Percentiles rank a stretch among this genome's conserved stretches.
Conservation (phyloP, 148 eudicot genomes). For the Persicaria maculosa region DNA sequence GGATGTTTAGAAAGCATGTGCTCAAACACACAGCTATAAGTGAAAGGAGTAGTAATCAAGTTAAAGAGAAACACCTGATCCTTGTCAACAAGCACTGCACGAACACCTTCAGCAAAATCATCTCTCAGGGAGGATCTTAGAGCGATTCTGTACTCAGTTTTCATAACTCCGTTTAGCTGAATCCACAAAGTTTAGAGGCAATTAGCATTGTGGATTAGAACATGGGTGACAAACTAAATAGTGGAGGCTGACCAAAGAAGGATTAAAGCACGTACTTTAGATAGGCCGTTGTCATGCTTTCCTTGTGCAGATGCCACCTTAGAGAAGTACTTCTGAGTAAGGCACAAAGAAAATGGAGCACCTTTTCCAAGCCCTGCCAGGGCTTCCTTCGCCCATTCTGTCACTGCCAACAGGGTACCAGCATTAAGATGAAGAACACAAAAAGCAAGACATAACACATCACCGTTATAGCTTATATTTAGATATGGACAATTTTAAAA, state of each 20-base stretch:
- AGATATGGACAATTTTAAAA: background rate
- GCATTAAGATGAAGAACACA: background rate
- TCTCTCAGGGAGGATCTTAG: slow-evolving; percentile 63
- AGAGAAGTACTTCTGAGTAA: slow-evolving; percentile 68
- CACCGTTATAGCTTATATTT: background rate
- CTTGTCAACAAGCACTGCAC: slow-evolving; percentile 83
- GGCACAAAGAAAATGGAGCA: slow-evolving; percentile 71
- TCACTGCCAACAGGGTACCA: slow-evolving; percentile 35
- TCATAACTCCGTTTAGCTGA: slow-evolving; percentile 80
- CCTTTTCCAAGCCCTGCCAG: slow-evolving; percentile 73
- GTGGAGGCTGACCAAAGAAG: background rate
- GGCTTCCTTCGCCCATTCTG: slow-evolving; percentile 92
- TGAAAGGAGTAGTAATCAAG: background rate
- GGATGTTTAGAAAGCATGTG: background rate
- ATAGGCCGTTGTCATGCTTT: slow-evolving; percentile 40
- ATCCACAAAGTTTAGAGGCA: background rate
- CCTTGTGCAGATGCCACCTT: slow-evolving; percentile 65
- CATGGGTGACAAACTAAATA: background rate
- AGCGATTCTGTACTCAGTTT: slow-evolving; percentile 80
- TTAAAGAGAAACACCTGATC: slow-evolving; percentile 54
- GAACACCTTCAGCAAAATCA: slow-evolving; percentile 86
- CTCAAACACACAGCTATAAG: background rate
- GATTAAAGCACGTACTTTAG: slow-evolving; percentile 38
- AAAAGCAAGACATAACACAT: background rate
- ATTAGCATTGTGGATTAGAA: background rate